Base-by-base conservation (phyloP, 495 filamentous ascomycete species). In the Elaphomyces granulatus region DNA sequence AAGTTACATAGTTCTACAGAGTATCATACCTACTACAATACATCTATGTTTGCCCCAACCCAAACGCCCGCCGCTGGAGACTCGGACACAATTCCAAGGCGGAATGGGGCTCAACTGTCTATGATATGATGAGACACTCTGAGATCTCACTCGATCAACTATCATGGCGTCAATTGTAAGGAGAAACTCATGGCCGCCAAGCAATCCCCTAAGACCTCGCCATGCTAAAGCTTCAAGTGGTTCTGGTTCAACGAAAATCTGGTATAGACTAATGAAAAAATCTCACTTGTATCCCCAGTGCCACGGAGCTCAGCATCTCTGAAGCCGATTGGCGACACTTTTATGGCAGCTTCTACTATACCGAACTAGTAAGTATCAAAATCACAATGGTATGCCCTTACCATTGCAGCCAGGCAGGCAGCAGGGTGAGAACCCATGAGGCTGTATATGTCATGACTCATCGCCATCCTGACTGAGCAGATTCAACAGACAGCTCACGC, bases 201-300 rank as follows among this genome's bases (percentile, higher is more conserved):
- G 42, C 18, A 64, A 44, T 38, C 58, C 50, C 16, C 60, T 51
- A 16, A 63, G 44, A 39, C 51, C 53, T 60, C 60, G 61, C 46
- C 42, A 41, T 42, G 23, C 41, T 21, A 62, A 36, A 10, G 44
- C 53, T 43, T 52, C 45, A 41, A 54, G 43, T 15, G 56, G 59
- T 43, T 64, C 57, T 62, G 55, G 40, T 64, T 51, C 19, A 64
- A 51, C 20, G 36, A 62, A 42, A 64, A 64, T 20, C 34, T 33
- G 18, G 59, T 59, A 48, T 60, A 41, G 41, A 49, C 55, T 41
- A 15, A 39, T 8, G 47, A 63, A 9, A 60, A 37, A 46, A 44
- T 15, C 20, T 50, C 52, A 36, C 37, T 48, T 20, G 19, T 37
- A 20, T 47, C 46, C 15, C 49, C 40, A 30, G 43, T 47, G 34